Conservation (phyloP, 2,329 filamentous ascomycete genomes). For the Aspergillus sp. region DNA sequence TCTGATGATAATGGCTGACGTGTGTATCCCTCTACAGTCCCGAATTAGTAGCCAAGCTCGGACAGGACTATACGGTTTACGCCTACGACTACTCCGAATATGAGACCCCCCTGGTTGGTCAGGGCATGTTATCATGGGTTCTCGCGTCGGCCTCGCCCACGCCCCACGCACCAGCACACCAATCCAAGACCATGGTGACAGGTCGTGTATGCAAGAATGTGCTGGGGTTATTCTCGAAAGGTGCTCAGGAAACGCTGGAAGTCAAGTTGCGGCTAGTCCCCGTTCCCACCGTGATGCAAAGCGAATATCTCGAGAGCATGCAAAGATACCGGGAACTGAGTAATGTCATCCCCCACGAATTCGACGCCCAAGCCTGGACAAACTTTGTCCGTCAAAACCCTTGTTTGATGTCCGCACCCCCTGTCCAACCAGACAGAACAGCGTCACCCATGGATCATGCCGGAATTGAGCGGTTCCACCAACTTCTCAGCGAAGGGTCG, state of each 20-base stretch:
- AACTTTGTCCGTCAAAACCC: conserved; percentile 72
- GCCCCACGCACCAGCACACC: conserved; percentile 54
- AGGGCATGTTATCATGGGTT: conserved; percentile 89
- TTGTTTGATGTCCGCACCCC: conserved; percentile 28
- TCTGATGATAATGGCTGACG: conserved; percentile 1
- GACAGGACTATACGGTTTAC: conserved; percentile 92
- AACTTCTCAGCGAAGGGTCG: conserved; percentile 43
- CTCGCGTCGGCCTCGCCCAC: conserved; percentile 61
- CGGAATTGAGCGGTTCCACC: conserved; percentile 45
- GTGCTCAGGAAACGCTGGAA: conserved; percentile 80
- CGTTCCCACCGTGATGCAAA: conserved; percentile 63
- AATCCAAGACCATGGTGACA: conserved; percentile 69
- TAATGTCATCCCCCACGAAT: conserved; percentile 56
- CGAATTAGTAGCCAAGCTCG: conserved; percentile 71
- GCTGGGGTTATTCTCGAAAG: conserved; percentile 78
- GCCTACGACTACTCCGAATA: conserved; percentile 95
- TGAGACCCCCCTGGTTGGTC: conserved; percentile 87
- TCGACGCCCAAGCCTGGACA: conserved; percentile 75
- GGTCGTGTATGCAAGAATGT: conserved; percentile 86
- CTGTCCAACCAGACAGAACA: conserved; percentile 23
- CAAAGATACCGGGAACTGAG: conserved; percentile 59
- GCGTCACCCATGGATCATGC: conserved; percentile 39
- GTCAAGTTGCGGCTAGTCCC: conserved; percentile 85
- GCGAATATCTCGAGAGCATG: conserved; percentile 60
- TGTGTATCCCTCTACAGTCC: conserved; percentile 57